Base-by-base conservation (phyloP, 164 flowering plant genomes). In the Piper longum region DNA sequence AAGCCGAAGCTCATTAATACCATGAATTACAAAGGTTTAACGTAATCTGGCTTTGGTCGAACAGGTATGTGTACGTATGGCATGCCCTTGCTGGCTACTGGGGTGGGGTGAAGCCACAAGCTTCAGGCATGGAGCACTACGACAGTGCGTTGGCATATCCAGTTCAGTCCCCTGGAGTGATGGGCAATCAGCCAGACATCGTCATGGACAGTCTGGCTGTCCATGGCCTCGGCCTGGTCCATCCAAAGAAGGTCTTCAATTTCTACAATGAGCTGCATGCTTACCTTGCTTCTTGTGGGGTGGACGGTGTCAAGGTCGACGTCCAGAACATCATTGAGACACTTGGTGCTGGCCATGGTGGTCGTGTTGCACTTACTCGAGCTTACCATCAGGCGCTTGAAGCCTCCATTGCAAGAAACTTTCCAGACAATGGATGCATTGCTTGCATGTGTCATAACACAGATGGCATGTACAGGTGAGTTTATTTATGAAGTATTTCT, bases 51-150 rank as follows among this genome's bases (percentile, higher is more conserved):
- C 43, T 16, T 43, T n/a, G 42, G 19, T 19, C 2, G 26, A 3
- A 51, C 82, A 93, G 97, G 81, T 76, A 64, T 72, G 96, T 90
- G 11, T 93, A 88, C 56, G 95, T 80, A 11, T 93, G 98, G 98
- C 98, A 93, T 78, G 98, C 98, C 56, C 69, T 93, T 19, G 95
- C 89, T 13, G 98, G 98, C 55, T 93, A 93, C 71, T 93, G 98
- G 98, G 98, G 98, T 45, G 98, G 98, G 44, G 98, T 93, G 62
- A 86, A 86, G 40, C 98, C 98, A 7, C 79, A 84, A 11, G 92
- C 84, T 65, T 70, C 74, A 5, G 98, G 95, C 2, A 80, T 93
- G 92, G 98, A 90, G 63, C 93, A 86, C 64, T 92, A 86, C 41
- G 91, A 88, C 64, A 71, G 75, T 40, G 76, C 86, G 41, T 66